Evolutionary conservation across 2,329 filamentous ascomycete species (phyloP), one percentile per base, ranked within the genome.

Genomic region (Hypoxylon sp.): DNA sequence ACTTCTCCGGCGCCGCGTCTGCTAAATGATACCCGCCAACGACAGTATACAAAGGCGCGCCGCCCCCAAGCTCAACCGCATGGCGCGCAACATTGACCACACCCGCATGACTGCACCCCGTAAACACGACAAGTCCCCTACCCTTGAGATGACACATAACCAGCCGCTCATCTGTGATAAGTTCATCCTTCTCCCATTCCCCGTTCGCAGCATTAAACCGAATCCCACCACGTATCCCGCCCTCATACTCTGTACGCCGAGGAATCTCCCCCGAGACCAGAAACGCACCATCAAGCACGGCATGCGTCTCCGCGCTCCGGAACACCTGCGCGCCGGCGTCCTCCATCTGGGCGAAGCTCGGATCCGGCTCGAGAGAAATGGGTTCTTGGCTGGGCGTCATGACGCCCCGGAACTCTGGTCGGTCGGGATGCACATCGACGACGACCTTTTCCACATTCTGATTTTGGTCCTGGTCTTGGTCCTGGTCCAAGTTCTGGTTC

Each of bases 21-120:
- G 78, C 77, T 3, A 82, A 72, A 61, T 82, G 80, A 35, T 77
- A 82, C 0, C 79, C 80, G 2, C 80, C 80, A 0, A 82, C 68
- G 2, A 82, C 70, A 2, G 77, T 77, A 58, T 81, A 73, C 2
- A 82, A 64, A 1, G 75, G 75, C 2, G 68, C 61, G 1, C 65
- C 60, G 3, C 64, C 63, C 1, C 66, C 68, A 2, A 78, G 66
- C 1, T 74, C 66, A 0, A 76, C 29, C 0, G 78, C 78, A 59
- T 81, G 73, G 29, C 70, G 72, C 1, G 73, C 67, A 2, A 75
- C 72, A 58, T 83, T 83, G 43, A 82, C 74, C 5, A 82, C 75
- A 0, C 80, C 79, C 0, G 79, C 77, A 48, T 83, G 79, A 56
- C 76, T 79, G 66, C 80, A 83, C 7, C 79, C 80, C 0, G 79